phyloP scores from a whole-genome alignment of 2,329 filamentous ascomycete species.

The Ceratocystis alfenasii region DNA sequence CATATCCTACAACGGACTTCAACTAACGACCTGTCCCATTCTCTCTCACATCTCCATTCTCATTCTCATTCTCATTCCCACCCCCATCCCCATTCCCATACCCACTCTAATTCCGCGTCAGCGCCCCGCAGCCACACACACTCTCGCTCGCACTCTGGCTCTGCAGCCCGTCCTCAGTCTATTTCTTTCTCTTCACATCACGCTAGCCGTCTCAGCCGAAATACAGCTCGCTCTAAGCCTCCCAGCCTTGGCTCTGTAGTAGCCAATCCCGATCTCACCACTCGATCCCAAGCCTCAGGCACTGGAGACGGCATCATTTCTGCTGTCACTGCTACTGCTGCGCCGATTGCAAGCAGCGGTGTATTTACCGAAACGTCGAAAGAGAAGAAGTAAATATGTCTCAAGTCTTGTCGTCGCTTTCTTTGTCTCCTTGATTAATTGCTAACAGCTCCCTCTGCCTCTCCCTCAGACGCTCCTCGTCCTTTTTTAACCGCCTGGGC shows the following conservation, averaged over 20 bases:
- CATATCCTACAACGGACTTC: slow-evolving; percentile 18
- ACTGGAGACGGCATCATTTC: background rate
- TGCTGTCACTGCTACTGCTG: background rate
- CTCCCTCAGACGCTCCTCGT: slow-evolving; percentile 62
- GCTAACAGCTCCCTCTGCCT: background rate
- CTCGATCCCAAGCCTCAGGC: background rate
- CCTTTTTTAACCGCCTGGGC: slow-evolving; percentile 71
- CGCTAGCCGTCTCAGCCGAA: background rate
- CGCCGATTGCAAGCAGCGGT: background rate
- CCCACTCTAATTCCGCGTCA: background rate
- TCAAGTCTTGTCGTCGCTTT: background rate
- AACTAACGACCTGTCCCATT: slow-evolving; percentile 10
- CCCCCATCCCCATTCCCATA: background rate
- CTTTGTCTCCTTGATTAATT: background rate
- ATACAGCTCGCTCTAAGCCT: background rate
- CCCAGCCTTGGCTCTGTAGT: slow-evolving; percentile 5
- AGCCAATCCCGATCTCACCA: background rate
- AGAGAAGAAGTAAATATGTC: background rate
- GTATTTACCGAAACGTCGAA: slow-evolving; percentile 7
- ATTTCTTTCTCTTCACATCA: background rate
- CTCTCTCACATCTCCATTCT: slow-evolving; percentile 6
- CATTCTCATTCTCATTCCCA: background rate
- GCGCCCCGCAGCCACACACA: background rate
- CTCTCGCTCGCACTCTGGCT: background rate
- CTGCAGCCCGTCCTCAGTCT: background rate